Evolutionary conservation across 2,329 filamentous ascomycete species (phyloP), one percentile per base, ranked within the genome.

Genomic region (Aspergillus terreus): DNA sequence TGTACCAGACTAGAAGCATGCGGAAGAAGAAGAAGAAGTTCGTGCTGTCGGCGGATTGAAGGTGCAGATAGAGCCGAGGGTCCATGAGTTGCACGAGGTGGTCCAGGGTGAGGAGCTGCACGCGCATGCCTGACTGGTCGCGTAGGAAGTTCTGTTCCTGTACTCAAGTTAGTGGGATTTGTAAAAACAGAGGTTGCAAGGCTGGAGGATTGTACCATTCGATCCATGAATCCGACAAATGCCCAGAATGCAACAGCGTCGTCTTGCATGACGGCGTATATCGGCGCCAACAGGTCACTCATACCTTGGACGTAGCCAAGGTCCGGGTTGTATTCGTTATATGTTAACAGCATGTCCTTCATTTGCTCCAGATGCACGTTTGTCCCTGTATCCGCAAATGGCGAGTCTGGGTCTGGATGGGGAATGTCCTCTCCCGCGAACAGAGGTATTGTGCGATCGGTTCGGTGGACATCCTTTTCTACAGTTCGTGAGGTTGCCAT

Each of bases 21-120:
- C 94, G 88, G 82, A 97, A 99, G 78, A 99, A 97, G 78, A 99
- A 99, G 74, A 99, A 99, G 73, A 99, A 99, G 70, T 99, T 99
- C 21, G 94, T 99, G 64, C 88, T 95, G 64, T 99, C 95, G 17
- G 92, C 89, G 14, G 82, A 85, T 69, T 95, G 84, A 0, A 99
- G 82, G 63, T 99, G 94, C 2, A 88, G 79, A 72, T 96, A 97
- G 6, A 99, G 83, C 67, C 91, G 88, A 0, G 95, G 94, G 60
- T 99, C 94, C 84, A 99, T 92, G 51, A 99, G 89, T 67, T 95
- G 91, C 11, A 97, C 91, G 1, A 99, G 85, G 58, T 99, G 91
- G 66, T 99, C 92, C 3, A 99, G 83, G 0, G 92, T 91, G 36
- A 90, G 78, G 3, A 99, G 85, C 70, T 99, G 95, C 19, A 86